Evolutionary conservation across 805 yeast genomes (phyloP).

Genomic region (Komagataella ulmi): DNA sequence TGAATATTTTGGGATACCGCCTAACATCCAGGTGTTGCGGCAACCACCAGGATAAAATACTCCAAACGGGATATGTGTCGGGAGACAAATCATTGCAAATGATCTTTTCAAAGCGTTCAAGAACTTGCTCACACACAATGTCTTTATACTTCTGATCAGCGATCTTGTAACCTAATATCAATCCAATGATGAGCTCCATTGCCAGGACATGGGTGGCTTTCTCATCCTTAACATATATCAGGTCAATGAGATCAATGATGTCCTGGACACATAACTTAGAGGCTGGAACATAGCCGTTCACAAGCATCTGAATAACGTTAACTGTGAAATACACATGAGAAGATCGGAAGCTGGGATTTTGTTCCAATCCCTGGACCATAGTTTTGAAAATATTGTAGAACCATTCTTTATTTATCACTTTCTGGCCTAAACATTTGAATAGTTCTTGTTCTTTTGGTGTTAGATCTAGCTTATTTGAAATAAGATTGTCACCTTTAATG

Average conservation of each 20-base stretch:
- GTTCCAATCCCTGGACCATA: conserved; percentile 56
- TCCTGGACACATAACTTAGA: conserved; percentile 26
- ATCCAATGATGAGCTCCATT: conserved; percentile 58
- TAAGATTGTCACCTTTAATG: conserved; percentile 19
- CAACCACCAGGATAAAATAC: conserved; percentile 60
- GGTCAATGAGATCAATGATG: conserved; percentile 32
- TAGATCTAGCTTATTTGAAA: conserved; percentile 14
- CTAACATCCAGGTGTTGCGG: conserved; percentile 56
- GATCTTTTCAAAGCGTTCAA: conserved; percentile 27
- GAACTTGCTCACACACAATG: conserved; percentile 32
- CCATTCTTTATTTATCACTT: conserved; percentile 41
- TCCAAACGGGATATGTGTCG: conserved; percentile 66
- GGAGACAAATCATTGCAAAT: conserved; percentile 54
- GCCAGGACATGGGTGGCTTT: conserved; percentile 64
- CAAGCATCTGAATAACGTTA: conserved; percentile 32
- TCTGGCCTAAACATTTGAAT: conserved; percentile 26
- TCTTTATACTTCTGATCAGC: conserved; percentile 20
- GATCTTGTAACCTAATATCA: conserved; percentile 35
- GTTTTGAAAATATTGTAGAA: conserved; percentile 32
- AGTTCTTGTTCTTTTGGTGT: conserved; percentile 26
- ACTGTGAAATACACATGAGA: conserved; percentile 46
- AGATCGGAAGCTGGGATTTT: conserved; percentile 52
- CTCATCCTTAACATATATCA: conserved; percentile 48
- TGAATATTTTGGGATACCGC: conserved; percentile 41
- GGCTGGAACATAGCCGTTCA: conserved; percentile 26